phyloP scores from a whole-genome alignment of 306 rosid species.

The Hippophae tibetana region DNA sequence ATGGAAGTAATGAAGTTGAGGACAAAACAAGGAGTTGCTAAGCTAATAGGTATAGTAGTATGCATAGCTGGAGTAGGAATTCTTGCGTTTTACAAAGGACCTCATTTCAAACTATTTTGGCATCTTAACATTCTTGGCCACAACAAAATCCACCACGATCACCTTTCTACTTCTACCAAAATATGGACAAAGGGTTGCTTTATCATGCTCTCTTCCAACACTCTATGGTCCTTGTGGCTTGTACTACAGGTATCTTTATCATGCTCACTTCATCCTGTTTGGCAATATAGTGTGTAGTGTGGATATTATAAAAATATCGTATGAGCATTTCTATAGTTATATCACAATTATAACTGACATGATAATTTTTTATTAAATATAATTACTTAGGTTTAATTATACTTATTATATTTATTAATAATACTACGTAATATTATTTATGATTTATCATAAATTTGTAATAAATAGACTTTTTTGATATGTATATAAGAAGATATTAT shows the following conservation, averaged over 20 bases:
- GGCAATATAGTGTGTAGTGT: no score
- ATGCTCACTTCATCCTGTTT: no score
- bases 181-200: slow-evolving; percentile 82
- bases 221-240: slow-evolving; percentile 66
- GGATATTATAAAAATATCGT: no score
- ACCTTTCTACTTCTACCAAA: slow-evolving; percentile 17
- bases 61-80: slow-evolving; percentile 54
- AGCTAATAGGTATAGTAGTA: slow-evolving; percentile 50
- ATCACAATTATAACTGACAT: no score
- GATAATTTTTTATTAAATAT: no score
- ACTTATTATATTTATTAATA: no score
- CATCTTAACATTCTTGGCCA: slow-evolving; percentile 27
- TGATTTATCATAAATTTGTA: no score
- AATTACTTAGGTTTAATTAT: no score
- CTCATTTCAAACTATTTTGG: slow-evolving; percentile 28
- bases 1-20: slow-evolving; percentile 51
- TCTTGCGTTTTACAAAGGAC: slow-evolving; percentile 73
- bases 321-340: no score
- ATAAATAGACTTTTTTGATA: no score
- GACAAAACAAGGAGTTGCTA: slow-evolving; percentile 47
- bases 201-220: slow-evolving; percentile 64
- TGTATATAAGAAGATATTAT: no score
- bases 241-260: slow-evolving; percentile 52
- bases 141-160: slow-evolving; percentile 15
- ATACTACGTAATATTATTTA: no score